Percentiles rank a stretch among this genome's conserved stretches.
These are phyloP conservation scores for Fusarium coicis DNA, from an alignment of 2,329 filamentous ascomycete genomes.

Conservation along the genomic window DNA sequence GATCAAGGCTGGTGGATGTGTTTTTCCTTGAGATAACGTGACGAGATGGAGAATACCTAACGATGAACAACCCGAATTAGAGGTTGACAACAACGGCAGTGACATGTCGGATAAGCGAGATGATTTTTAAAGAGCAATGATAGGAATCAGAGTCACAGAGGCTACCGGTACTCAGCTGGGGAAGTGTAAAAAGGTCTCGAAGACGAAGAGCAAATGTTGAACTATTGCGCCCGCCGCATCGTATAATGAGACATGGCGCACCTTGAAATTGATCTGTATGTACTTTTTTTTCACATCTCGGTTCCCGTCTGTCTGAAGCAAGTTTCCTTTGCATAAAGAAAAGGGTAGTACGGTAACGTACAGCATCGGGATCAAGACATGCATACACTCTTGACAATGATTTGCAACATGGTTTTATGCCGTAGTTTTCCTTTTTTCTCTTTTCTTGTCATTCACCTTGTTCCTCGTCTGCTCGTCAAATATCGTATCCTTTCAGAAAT, in stretches of 20 bases:
- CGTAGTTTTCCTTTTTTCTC: not conserved
- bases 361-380: not conserved
- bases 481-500: not conserved
- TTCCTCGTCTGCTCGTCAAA: not conserved
- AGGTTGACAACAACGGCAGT: not conserved
- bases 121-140: not conserved
- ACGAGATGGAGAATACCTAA: slow-evolving; percentile 6
- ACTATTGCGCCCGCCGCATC: not conserved
- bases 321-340: not conserved
- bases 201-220: not conserved
- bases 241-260: slow-evolving; percentile 30
- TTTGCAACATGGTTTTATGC: slow-evolving; percentile 14
- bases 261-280: slow-evolving; percentile 10
- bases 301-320: not conserved
- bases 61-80: not conserved
- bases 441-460: slow-evolving; percentile 3
- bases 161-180: not conserved
- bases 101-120: slow-evolving; percentile 3
- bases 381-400: not conserved
- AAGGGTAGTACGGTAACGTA: not conserved
- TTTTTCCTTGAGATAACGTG: slow-evolving; percentile 24
- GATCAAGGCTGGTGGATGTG: slow-evolving; percentile 22
- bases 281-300: slow-evolving; percentile 2
- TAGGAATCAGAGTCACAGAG: not conserved
- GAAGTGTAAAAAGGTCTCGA: not conserved